These are phyloP conservation scores for Daldinia decipiens DNA, from an alignment of 495 filamentous ascomycete genomes.

Conservation along the genomic window DNA sequence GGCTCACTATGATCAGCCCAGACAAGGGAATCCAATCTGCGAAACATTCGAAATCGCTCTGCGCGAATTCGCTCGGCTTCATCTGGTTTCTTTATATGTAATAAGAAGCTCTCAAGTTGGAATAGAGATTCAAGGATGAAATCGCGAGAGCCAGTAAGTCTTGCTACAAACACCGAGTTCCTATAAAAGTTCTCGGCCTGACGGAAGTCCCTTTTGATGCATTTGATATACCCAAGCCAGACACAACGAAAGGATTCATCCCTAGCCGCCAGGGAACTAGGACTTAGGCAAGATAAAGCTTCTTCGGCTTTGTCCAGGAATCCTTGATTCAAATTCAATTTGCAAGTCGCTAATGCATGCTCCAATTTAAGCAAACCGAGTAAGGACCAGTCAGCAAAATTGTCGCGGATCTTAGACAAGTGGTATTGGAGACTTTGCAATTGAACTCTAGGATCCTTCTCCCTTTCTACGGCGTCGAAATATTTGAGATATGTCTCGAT, in stretches of 20 bases:
- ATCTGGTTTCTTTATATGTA: conserved; percentile 38
- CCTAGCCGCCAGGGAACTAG: conserved; percentile 34
- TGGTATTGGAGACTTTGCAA: conserved; percentile 34
- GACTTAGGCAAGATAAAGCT: conserved; percentile 36
- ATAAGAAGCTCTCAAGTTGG: conserved; percentile 48
- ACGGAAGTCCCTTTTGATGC: conserved; percentile 35
- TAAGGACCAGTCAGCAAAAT: conserved; percentile 26
- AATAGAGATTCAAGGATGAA: conserved; percentile 47
- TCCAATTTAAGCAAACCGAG: conserved; percentile 45
- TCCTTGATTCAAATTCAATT: conserved; percentile 36
- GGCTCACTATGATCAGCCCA: conserved; percentile 40
- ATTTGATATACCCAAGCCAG: conserved; percentile 49
- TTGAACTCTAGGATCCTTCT: conserved; percentile 39
- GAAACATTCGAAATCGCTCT: conserved; percentile 40
- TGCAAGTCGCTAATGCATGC: conserved; percentile 46
- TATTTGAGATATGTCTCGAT: conserved; percentile 44
- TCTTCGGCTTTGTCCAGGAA: conserved; percentile 42
- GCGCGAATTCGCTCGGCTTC: conserved; percentile 42
- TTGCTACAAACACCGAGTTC: conserved; percentile 43
- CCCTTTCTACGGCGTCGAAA: conserved; percentile 45
- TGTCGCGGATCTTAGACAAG: conserved; percentile 28
- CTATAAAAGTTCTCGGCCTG: conserved; percentile 41
- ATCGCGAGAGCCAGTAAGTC: conserved; percentile 45
- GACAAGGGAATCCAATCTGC: conserved; percentile 36
- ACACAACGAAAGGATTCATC: conserved; percentile 46